Percentiles rank a stretch among this genome's conserved stretches.
phyloP scores from a whole-genome alignment of 176 grass and related monocot genomes.

The Carex kokanica region DNA sequence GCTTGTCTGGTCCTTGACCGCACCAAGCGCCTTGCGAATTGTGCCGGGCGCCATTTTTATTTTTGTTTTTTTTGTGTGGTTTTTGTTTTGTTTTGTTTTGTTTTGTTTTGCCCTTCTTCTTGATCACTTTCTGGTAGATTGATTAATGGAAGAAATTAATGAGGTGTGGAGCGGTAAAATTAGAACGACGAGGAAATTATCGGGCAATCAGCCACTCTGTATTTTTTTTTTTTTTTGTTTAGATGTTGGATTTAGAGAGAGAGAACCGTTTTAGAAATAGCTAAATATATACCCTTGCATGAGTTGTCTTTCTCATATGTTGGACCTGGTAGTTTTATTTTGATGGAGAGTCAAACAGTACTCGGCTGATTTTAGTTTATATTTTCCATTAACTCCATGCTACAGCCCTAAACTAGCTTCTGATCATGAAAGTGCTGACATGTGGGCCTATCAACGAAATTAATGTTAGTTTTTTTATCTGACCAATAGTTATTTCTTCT shows the following conservation, averaged over 20 bases:
- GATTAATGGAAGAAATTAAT: not conserved
- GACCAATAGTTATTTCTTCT: too few species aligned
- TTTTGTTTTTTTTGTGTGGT: too few species aligned
- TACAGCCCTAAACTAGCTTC: not conserved
- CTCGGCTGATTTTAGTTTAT: not conserved
- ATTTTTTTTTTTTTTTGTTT: slow-evolving; percentile 28
- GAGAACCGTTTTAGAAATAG: slow-evolving; percentile 16
- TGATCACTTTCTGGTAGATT: not conserved
- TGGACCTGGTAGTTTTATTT: slow-evolving; percentile 15
- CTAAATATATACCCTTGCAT: slow-evolving; percentile 16
- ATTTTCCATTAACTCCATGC: not conserved
- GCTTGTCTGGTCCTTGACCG: slow-evolving; percentile 92
- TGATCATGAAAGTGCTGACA: not conserved
- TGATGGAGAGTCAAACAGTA: slow-evolving; percentile 2
- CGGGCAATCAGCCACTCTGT: not conserved
- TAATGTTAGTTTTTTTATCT: too few species aligned
- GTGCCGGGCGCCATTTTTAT: slow-evolving; percentile 64
- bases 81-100: too few species aligned
- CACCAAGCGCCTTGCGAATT: slow-evolving; percentile 67
- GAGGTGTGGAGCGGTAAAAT: not conserved
- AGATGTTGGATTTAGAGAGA: slow-evolving; percentile 6
- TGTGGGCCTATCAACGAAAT: not conserved
- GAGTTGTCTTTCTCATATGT: slow-evolving; percentile 2
- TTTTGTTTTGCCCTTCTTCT: not conserved
- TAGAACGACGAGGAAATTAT: not conserved